A percentile compares a stretch with the other conserved stretches of the same genome.
Conservation (phyloP, 805 yeast genomes). For the Komagataella mondaviorum region DNA sequence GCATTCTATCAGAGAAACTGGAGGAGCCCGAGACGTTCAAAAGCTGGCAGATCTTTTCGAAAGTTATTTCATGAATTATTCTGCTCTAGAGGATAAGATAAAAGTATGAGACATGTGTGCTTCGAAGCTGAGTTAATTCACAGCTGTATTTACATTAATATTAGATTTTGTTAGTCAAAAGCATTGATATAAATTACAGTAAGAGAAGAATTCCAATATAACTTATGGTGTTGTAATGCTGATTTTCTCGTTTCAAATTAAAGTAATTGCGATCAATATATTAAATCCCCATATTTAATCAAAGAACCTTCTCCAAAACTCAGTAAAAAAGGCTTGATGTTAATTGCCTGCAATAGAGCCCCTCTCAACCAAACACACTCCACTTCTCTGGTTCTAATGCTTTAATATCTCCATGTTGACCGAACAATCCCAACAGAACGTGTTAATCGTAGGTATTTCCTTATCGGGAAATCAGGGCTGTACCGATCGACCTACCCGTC, state of each 20-base stretch:
- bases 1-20: conserved; percentile 92
- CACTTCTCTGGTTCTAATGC: not conserved
- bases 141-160: not conserved
- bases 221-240: not conserved
- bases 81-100: conserved; percentile 25
- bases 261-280: not conserved
- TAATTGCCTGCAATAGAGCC: not conserved
- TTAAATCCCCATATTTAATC: too few species aligned
- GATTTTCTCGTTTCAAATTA: not conserved
- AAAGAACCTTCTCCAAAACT: too few species aligned
- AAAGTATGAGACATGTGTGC: conserved; percentile 16
- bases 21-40: conserved; percentile 64
- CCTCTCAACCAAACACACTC: not conserved
- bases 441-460: not conserved
- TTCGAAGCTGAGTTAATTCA: conserved; percentile 2
- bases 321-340: not conserved
- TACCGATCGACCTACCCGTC: not conserved
- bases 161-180: too few species aligned
- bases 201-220: too few species aligned
- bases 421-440: not conserved
- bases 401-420: not conserved
- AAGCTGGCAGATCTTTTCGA: conserved; percentile 47
- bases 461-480: not conserved
- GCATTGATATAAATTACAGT: too few species aligned
- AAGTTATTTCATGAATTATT: conserved; percentile 40